A percentile compares a stretch with the other conserved stretches of the same genome.
phyloP scores from a whole-genome alignment of 2,329 filamentous ascomycete species.

The Thelonectria olida region DNA sequence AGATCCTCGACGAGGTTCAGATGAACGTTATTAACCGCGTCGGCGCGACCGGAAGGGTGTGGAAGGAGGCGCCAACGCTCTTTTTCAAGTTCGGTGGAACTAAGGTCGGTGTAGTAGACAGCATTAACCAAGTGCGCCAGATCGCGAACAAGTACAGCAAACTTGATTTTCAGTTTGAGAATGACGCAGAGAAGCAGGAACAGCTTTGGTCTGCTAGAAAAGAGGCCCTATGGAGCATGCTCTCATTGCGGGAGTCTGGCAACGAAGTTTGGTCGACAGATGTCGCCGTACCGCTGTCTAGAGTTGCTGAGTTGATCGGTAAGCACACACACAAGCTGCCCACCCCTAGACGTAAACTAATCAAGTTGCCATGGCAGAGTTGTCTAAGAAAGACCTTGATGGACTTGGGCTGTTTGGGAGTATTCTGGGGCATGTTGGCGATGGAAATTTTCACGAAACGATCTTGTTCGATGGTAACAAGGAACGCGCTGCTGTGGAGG shows the following conservation, averaged over 20 bases:
- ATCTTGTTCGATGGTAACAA: conserved; percentile 54
- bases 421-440: conserved; percentile 74
- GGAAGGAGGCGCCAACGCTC: conserved; percentile 75
- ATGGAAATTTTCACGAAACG: conserved; percentile 71
- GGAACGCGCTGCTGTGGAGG: too few relatives aligned
- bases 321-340: too few relatives aligned
- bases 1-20: conserved; percentile 71
- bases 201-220: conserved; percentile 72
- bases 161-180: neutral
- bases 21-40: conserved; percentile 75
- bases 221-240: conserved; percentile 70
- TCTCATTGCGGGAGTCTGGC: conserved; percentile 58
- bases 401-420: conserved; percentile 64
- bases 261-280: conserved; percentile 72
- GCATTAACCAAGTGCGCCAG: too few relatives aligned
- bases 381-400: conserved; percentile 66
- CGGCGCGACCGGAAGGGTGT: conserved; percentile 65
- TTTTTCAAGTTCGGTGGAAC: conserved; percentile 84
- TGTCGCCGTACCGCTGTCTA: conserved; percentile 68
- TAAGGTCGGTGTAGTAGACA: too few relatives aligned
- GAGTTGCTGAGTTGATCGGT: conserved; percentile 66
- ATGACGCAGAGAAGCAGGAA: neutral
- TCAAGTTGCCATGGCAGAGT: too few relatives aligned
- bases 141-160: too few relatives aligned
- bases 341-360: too few relatives aligned